Percentiles rank a stretch among this genome's conserved stretches.
These are phyloP conservation scores for Nakaseomyces kungkrabaensis DNA, from an alignment of 1,139 yeast species.

Conservation along the genomic window DNA sequence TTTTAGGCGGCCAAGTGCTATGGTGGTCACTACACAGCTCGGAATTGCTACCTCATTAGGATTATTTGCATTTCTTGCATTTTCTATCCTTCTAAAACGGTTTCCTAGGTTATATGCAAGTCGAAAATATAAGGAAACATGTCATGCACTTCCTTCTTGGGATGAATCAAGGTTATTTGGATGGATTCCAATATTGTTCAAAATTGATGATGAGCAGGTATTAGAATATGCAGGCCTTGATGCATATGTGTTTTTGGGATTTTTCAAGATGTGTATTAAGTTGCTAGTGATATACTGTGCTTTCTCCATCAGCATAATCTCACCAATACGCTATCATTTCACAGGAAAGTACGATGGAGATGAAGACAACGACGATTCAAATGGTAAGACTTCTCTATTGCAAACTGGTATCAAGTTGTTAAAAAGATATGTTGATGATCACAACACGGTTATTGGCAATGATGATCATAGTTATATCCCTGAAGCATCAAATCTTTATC, in stretches of 20 bases:
- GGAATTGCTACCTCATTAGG: conserved; percentile 58
- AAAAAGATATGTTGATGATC: background rate
- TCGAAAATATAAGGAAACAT: conserved; percentile 31
- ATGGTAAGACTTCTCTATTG: background rate
- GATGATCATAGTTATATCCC: conserved; percentile 14
- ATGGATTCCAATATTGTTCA: conserved; percentile 63
- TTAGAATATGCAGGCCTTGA: conserved; percentile 88
- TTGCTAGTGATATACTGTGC: conserved; percentile 43
- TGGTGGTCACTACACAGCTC: conserved; percentile 41
- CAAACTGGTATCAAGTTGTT: conserved; percentile 4
- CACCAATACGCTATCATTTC: conserved; percentile 58
- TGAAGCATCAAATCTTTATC: conserved; percentile 26
- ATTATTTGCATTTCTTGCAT: conserved; percentile 48
- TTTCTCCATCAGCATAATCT: conserved; percentile 49
- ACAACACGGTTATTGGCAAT: background rate
- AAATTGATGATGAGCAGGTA: conserved; percentile 63
- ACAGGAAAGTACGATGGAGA: conserved; percentile 53
- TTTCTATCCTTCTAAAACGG: conserved; percentile 51
- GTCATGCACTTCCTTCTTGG: conserved; percentile 34
- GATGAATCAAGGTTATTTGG: conserved; percentile 52
- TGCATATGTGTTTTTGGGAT: conserved; percentile 74
- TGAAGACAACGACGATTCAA: conserved; percentile 14
- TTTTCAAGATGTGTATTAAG: conserved; percentile 65
- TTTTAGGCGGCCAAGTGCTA: conserved; percentile 35
- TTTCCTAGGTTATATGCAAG: conserved; percentile 70